phyloP scores from a whole-genome alignment of 768 basidiomycete species.

The Pilatotrama ljubarskyi region DNA sequence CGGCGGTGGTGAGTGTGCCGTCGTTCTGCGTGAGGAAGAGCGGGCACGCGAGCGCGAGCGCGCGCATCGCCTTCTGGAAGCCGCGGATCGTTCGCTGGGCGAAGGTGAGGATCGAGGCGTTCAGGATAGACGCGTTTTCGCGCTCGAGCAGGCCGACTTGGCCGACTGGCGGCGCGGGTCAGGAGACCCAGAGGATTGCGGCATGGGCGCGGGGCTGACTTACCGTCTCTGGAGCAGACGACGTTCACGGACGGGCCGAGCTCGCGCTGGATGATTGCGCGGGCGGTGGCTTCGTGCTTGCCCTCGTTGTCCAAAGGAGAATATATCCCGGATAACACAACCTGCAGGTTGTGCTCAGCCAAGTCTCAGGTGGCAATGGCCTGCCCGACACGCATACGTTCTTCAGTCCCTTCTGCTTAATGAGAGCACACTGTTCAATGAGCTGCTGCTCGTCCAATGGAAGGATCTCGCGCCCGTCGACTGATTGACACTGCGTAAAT shows the following conservation, averaged over 20 bases:
- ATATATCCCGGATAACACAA: slow-evolving; percentile 51
- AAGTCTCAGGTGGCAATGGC: neutral
- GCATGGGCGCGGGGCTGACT: neutral
- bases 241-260: slow-evolving; percentile 37
- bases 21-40: slow-evolving; percentile 64
- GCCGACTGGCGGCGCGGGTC: slow-evolving; percentile 39
- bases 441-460: slow-evolving; percentile 46
- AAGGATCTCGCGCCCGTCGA: slow-evolving; percentile 48
- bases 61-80: slow-evolving; percentile 51
- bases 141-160: slow-evolving; percentile 61
- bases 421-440: slow-evolving; percentile 42
- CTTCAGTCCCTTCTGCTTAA: slow-evolving; percentile 32
- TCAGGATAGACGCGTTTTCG: slow-evolving; percentile 69
- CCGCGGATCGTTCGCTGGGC: slow-evolving; percentile 55
- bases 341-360: slow-evolving; percentile 6
- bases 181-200: neutral
- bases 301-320: slow-evolving; percentile 46
- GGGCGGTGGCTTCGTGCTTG: slow-evolving; percentile 49
- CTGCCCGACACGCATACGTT: slow-evolving; percentile 18
- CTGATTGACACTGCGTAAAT: slow-evolving; percentile 37
- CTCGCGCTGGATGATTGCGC: slow-evolving; percentile 43
- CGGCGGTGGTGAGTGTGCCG: slow-evolving; percentile 51
- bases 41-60: slow-evolving; percentile 48
- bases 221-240: slow-evolving; percentile 31
- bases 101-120: slow-evolving; percentile 61